These are phyloP conservation scores for Taphrina pruni DNA, from an alignment of 1,139 yeast species.

Conservation along the genomic window DNA sequence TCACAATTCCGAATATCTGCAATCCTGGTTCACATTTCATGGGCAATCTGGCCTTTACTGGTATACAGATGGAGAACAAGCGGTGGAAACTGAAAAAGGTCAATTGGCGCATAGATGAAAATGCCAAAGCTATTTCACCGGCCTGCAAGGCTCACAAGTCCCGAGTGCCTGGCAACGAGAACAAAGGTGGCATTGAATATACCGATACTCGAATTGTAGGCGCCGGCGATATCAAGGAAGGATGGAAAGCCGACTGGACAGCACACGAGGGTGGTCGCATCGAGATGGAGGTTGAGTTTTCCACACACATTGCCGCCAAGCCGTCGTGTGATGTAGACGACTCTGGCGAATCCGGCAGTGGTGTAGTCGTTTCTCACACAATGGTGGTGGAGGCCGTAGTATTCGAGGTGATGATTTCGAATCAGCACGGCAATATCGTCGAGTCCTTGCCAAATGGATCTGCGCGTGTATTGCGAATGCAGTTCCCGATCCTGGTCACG, in stretches of 20 bases:
- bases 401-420: conserved; percentile 74
- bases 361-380: conserved; percentile 76
- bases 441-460: conserved; percentile 72
- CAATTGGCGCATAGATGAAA: conserved; percentile 89
- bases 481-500: conserved; percentile 76
- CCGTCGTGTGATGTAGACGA: conserved; percentile 62
- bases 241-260: conserved; percentile 92
- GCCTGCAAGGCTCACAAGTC: conserved; percentile 63
- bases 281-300: conserved; percentile 47
- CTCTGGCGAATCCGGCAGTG: conserved; percentile 61
- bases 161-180: conserved; percentile 42
- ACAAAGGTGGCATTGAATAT: conserved; percentile 57
- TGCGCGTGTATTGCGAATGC: conserved; percentile 83
- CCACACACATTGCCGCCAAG: conserved; percentile 56
- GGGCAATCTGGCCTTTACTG: conserved; percentile 79
- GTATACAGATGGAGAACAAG: conserved; percentile 65
- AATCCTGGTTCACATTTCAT: conserved; percentile 88
- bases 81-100: conserved; percentile 94
- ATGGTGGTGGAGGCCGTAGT: conserved; percentile 86
- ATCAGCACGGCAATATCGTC: conserved; percentile 25
- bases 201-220: conserved; percentile 77
- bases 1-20: conserved; percentile 83
- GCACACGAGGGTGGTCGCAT: conserved; percentile 46
- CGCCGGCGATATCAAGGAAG: conserved; percentile 79
- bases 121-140: conserved; percentile 63